Evolutionary conservation across 2,329 filamentous ascomycete genomes (phyloP), one percentile per base, ranked within the genome.

Genomic region (Aspergillus floridensis): DNA sequence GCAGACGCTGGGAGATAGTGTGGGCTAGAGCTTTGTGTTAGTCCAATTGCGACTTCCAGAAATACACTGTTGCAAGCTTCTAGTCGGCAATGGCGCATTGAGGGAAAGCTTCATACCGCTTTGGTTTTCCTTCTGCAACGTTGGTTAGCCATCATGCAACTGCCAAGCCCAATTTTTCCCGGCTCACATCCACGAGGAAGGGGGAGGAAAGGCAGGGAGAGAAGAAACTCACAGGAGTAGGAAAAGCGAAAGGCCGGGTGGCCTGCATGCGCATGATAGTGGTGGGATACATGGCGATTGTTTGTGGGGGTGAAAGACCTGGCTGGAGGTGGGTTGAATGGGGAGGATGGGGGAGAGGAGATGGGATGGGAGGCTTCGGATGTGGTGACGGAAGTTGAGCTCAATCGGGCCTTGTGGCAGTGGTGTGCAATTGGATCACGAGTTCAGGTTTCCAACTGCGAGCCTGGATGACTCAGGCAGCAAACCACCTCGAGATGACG

Each of bases 1-100:
- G 90, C 72, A 99, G 84, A 77, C 93, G 91, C 84, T 98, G 95
- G 68, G 93, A 96, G 79, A 98, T 87, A 72, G 93, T 97, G 83
- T 98, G 95, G 76, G 92, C 95, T 99, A 59, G 48, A 70, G 67
- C 65, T 58, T 63, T 53, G 24, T 52, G 64, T 74, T 62, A 72
- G 68, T 66, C 63, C 59, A 64, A 61, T 57, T 49, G 38, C 31
- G 24, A 44, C 22, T 49, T 21, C 47, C 32, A 41, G 50, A 26
- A 35, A n/a, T 32, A 44, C 31, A 31, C 29, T 53, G 22, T 24
- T 47, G 29, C 31, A 19, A 53, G 11, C 49, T 49, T 58, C 46
- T 46, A 29, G 58, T 19, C 32, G 22, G 60, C 59, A 58, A 63
- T 63, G 38, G 35, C 58, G 49, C 53, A 48, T 52, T 31, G 56